Conservation (phyloP, 2,329 filamentous ascomycete genomes). For the Calonectria montana region DNA sequence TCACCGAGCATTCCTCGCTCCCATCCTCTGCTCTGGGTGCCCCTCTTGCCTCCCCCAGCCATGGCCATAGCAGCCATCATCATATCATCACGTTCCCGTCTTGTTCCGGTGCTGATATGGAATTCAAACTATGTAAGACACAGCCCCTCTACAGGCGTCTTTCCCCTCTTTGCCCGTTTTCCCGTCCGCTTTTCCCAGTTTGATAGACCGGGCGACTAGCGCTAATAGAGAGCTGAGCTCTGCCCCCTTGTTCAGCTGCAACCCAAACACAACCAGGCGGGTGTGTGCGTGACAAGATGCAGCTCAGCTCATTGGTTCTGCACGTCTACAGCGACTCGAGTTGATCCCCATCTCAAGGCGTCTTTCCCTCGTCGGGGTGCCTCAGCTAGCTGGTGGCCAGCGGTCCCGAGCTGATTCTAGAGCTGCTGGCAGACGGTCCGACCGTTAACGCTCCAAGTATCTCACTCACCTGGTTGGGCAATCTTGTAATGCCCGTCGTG, state of each 20-base stretch:
- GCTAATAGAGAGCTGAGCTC: slow-evolving; percentile 23
- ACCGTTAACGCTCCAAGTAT: not conserved
- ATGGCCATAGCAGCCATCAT: not conserved
- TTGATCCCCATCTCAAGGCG: slow-evolving; percentile 13
- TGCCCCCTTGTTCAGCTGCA: slow-evolving; percentile 32
- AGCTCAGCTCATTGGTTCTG: slow-evolving; percentile 32
- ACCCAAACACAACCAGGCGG: slow-evolving; percentile 30
- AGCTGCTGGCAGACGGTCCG: not conserved
- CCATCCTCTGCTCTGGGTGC: not conserved
- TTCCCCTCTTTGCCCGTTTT: not conserved
- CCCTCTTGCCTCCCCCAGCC: not conserved
- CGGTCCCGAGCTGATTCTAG: not conserved
- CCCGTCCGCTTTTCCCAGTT: slow-evolving; percentile 10
- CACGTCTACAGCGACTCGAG: not conserved
- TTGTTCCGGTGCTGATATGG: not conserved
- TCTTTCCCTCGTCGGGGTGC: not conserved
- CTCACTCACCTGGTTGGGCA: not conserved
- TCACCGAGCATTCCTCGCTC: not conserved
- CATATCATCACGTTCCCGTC: not conserved
- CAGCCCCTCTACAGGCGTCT: slow-evolving; percentile 1
- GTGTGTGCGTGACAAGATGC: slow-evolving; percentile 38
- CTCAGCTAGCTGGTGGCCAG: not conserved
- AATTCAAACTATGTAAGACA: not conserved
- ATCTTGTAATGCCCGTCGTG: not conserved
- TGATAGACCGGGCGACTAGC: slow-evolving; percentile 11